Evolutionary conservation across 2,329 filamentous ascomycete species (phyloP), one percentile per base, ranked within the genome.

Genomic region (Cladophialophora carrionii): DNA sequence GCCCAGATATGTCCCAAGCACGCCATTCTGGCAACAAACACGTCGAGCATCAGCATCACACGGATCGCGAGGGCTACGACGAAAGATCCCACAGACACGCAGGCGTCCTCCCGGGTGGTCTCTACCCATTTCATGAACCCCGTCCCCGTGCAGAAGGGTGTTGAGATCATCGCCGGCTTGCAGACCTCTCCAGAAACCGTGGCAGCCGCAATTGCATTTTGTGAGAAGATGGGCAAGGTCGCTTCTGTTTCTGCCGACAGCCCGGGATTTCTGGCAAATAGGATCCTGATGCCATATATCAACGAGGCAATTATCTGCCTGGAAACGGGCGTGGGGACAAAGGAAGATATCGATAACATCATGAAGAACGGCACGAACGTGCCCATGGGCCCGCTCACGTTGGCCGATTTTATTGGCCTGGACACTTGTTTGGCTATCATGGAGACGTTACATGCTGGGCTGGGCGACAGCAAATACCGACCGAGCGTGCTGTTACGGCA

Each of bases 311-410:
- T 99, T 72, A 94, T 96, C 70, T 99, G 95, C 78, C 83, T 99
- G 14, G 95, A 99, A 80, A 97, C 95, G 0, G 91, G 91, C 2
- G 88, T 99, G 0, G 95, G 95, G 20, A 85, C 87, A 69, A 89
- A 90, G 72, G 93, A 98, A 74, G 90, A 94, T 69, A 99, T 99
- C 71, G 95, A 99, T 75, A 88, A 85, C 70, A 99, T 99, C 73
- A 99, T 99, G 95, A 98, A 96, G 85, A 97, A 97, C 73, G 95
- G 95, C 54, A 99, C 95, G 24, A 96, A 96, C 75, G 95, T 99
- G 48, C 95, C 95, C 26, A 99, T 99, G 95, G 95, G 95, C 0
- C 95, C 95, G 9, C 82, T 99, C 70, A 89, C 92, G 73, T 80
- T 99, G 73, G 95, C 95, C 2, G 95, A 99, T 78, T 99, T 99